Conservation (phyloP, 2,329 filamentous ascomycete genomes). For the Stemphylium vesicarium region DNA sequence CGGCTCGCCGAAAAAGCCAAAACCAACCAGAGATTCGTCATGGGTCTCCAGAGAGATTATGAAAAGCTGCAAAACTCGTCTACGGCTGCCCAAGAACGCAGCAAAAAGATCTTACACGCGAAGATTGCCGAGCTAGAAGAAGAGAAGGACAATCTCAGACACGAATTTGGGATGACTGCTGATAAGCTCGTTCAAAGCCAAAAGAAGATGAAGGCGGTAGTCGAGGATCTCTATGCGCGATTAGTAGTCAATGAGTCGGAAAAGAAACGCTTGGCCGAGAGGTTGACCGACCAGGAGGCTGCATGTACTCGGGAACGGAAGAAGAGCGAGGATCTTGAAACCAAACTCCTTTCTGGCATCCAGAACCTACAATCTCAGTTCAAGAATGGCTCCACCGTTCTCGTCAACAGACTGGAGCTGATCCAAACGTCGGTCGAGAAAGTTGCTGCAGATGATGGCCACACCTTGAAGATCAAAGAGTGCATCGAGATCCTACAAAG, state of each 20-base stretch:
- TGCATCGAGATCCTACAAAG: constrained; percentile 25
- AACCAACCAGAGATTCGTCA: constrained; percentile 31
- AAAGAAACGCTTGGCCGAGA: constrained; percentile 17
- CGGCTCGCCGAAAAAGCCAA: constrained; percentile 23
- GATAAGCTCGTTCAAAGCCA: constrained; percentile 19
- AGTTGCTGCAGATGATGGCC: neutral
- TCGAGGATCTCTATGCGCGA: constrained; percentile 25
- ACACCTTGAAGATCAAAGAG: constrained; percentile 18
- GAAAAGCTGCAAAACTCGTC: constrained; percentile 24
- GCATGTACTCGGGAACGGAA: constrained; percentile 29
- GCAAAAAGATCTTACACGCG: constrained; percentile 14
- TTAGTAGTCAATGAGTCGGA: constrained; percentile 20
- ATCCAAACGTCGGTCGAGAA: constrained; percentile 20
- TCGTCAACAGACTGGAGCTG: constrained; percentile 22
- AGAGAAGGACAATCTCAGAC: constrained; percentile 28
- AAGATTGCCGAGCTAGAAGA: constrained; percentile 28
- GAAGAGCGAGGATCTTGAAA: constrained; percentile 30
- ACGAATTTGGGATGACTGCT: constrained; percentile 19
- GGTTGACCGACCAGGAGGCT: constrained; percentile 15
- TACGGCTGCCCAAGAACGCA: constrained; percentile 17
- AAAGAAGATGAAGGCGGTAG: constrained; percentile 14
- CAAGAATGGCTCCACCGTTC: constrained; percentile 6
- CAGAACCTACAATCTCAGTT: constrained; percentile 25
- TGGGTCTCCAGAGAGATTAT: constrained; percentile 39
- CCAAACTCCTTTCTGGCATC: constrained; percentile 23